Percentiles rank a stretch among this genome's conserved stretches.
phyloP scores from a whole-genome alignment of 352 stramenopile genomes.

The Globisporangium cylindrosporum region DNA sequence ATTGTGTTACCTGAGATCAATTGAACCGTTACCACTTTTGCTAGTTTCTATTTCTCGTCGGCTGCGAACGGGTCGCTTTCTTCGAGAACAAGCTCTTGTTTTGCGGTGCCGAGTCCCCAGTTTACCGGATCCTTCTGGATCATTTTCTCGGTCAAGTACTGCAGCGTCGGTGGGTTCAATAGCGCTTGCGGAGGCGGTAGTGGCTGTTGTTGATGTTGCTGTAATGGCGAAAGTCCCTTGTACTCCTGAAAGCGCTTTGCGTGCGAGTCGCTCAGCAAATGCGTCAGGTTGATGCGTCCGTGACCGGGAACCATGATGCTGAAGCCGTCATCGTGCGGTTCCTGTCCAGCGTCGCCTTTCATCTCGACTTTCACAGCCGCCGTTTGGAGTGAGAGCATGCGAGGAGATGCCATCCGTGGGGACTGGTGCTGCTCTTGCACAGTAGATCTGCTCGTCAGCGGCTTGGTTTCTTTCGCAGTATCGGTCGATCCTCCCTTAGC shows the following conservation, averaged over 20 bases:
- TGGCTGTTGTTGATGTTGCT: conserved; percentile 13
- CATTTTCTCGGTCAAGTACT: conserved; percentile 54
- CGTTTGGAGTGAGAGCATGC: background rate
- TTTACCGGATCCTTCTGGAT: conserved; percentile 37
- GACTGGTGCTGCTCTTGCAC: conserved; percentile 4
- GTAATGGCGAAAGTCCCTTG: conserved; percentile 19
- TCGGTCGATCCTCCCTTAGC: conserved; percentile 1
- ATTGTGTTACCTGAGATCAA: background rate
- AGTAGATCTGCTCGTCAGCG: background rate
- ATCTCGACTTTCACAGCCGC: conserved; percentile 20
- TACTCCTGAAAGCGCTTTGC: conserved; percentile 38
- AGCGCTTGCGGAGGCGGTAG: conserved; percentile 30
- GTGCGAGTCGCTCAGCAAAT: conserved; percentile 49
- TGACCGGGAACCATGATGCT: conserved; percentile 44
- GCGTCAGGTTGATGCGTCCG: conserved; percentile 40
- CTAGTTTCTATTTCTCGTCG: conserved; percentile 34
- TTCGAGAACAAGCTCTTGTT: conserved; percentile 38
- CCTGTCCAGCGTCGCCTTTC: conserved; percentile 16
- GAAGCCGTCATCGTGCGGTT: conserved; percentile 7
- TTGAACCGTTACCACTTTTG: background rate
- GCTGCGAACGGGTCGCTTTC: conserved; percentile 16
- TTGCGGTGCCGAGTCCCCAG: conserved; percentile 16
- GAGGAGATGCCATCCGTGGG: conserved; percentile 20
- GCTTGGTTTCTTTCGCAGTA: background rate
- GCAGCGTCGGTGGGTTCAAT: conserved; percentile 53